Percentiles rank a stretch among this genome's conserved stretches.
These are phyloP conservation scores for Akebia trifoliata DNA, from an alignment of 164 flowering plant species.

Conservation along the genomic window DNA sequence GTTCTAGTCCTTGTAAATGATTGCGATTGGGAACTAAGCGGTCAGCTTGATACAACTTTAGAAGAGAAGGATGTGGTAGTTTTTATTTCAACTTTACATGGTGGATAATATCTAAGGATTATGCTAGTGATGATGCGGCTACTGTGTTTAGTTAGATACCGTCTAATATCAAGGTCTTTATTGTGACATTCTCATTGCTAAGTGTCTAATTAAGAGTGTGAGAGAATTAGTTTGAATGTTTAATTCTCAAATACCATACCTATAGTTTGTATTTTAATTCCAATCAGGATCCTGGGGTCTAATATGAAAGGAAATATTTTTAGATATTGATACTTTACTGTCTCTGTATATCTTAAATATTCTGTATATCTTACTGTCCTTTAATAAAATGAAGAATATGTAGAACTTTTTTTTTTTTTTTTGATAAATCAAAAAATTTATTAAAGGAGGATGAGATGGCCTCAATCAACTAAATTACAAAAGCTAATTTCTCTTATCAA, in stretches of 20 bases:
- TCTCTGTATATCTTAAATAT: background rate
- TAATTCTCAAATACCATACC: background rate
- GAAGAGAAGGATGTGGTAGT: slow-evolving; percentile 84
- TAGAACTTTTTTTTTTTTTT: no score
- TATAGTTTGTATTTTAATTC: background rate
- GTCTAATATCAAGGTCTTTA: slow-evolving; percentile 8
- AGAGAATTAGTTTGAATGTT: background rate
- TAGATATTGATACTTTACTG: background rate
- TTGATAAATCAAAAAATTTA: no score
- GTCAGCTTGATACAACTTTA: slow-evolving; percentile 70
- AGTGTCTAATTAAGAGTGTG: background rate
- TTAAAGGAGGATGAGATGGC: no score
- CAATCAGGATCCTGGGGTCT: no score
- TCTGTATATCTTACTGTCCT: background rate
- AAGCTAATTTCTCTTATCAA: no score
- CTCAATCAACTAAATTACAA: no score
- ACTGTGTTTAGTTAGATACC: background rate
- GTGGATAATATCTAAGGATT: slow-evolving; percentile 48
- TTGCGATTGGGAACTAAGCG: slow-evolving; percentile 93
- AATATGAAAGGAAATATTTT: background rate
- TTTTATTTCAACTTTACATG: slow-evolving; percentile 90
- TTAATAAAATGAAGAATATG: no score
- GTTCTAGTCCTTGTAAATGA: slow-evolving; percentile 89
- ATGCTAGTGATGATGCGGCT: slow-evolving; percentile 1
- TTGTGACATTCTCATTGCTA: background rate